Evolutionary conservation across 345 rosid species (phyloP).

Genomic region (Moricandia moricandioides): DNA sequence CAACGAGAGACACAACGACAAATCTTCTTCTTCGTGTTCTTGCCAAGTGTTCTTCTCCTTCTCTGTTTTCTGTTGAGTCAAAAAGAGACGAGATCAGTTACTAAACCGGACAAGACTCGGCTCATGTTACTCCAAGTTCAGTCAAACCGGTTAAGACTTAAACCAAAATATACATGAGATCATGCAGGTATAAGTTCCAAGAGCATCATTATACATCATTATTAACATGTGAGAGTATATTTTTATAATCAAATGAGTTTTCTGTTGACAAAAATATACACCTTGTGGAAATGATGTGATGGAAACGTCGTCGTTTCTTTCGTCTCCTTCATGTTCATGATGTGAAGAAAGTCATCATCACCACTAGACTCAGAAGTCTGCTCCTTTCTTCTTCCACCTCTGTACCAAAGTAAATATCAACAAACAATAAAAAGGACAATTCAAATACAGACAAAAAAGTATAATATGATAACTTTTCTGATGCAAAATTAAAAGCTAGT

Average conservation of each 20-base stretch:
- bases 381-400: constrained; percentile 26
- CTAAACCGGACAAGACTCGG: constrained; percentile 8
- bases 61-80: constrained; percentile 37
- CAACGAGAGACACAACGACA: constrained; percentile 57
- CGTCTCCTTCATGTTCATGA: constrained; percentile 38
- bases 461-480: constrained; percentile 16
- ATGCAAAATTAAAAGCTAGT: constrained; percentile 22
- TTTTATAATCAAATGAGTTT: background rate
- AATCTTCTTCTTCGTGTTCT: constrained; percentile 34
- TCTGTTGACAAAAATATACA: constrained; percentile 18
- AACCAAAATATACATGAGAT: background rate
- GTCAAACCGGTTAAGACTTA: background rate
- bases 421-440: constrained; percentile 7
- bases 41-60: constrained; percentile 22
- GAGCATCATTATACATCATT: background rate
- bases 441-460: constrained; percentile 29
- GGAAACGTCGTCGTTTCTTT: constrained; percentile 33
- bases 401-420: constrained; percentile 15
- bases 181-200: background rate
- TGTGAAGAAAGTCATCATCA: constrained; percentile 42
- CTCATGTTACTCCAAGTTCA: background rate
- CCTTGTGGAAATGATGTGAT: constrained; percentile 48
- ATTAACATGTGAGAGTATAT: background rate
- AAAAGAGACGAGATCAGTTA: background rate
- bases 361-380: constrained; percentile 36